These are phyloP conservation scores for Russula ochroleuca DNA, from an alignment of 768 basidiomycete genomes.

Conservation along the genomic window DNA sequence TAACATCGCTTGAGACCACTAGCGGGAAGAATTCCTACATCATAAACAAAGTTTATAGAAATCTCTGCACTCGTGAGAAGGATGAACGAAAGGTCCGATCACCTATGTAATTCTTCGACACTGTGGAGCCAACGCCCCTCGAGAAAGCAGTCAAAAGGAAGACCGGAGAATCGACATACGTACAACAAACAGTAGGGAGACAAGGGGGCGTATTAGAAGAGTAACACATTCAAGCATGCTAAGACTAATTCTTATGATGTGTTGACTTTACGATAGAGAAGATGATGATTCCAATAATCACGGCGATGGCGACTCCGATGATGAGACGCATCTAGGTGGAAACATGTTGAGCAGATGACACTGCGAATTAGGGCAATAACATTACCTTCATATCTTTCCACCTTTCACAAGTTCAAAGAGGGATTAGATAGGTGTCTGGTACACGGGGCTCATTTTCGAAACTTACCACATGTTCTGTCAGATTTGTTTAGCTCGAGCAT, in stretches of 20 bases:
- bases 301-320: constrained; percentile 82
- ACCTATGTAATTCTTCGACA: constrained; percentile 12
- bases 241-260: constrained; percentile 37
- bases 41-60: constrained; percentile 15
- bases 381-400: constrained; percentile 97
- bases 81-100: constrained; percentile 9
- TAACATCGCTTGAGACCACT: constrained; percentile 34
- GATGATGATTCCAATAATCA: constrained; percentile 94
- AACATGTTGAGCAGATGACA: constrained; percentile 13
- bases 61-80: constrained; percentile 1
- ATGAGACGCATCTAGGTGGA: constrained; percentile 85
- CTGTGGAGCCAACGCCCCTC: constrained; percentile 1
- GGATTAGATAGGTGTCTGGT: neutral
- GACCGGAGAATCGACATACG: constrained; percentile 20
- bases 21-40: constrained; percentile 1
- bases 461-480: constrained; percentile 86
- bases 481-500: constrained; percentile 17
- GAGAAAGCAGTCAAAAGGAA: constrained; percentile 11
- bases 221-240: constrained; percentile 21
- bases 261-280: constrained; percentile 91
- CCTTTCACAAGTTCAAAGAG: constrained; percentile 44
- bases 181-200: constrained; percentile 25
- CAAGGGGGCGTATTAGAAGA: constrained; percentile 17
- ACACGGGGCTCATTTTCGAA: neutral
- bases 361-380: constrained; percentile 18